phyloP scores from a whole-genome alignment of 108 stramenopile genomes.

The Bacterosira constricta region DNA sequence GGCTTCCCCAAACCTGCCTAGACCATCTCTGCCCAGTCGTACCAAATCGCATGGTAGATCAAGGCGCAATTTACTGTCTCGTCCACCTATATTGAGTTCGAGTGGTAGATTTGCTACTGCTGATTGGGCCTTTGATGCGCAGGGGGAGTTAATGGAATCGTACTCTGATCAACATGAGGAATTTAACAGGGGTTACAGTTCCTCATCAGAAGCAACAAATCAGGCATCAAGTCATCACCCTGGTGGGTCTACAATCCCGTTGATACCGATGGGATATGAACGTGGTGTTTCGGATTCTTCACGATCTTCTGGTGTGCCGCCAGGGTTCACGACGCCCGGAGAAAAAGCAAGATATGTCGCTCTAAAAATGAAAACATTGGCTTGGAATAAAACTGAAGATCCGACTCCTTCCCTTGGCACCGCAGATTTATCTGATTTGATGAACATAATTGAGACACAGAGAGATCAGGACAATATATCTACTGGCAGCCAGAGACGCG shows the following conservation, averaged over 20 bases:
- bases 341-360: slow-evolving; percentile 29
- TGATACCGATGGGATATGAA: neutral
- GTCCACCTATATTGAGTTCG: neutral
- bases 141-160: neutral
- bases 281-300: neutral
- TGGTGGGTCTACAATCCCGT: slow-evolving; percentile 11
- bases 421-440: slow-evolving; percentile 8
- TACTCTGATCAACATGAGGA: neutral
- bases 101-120: neutral
- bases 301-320: too few species aligned
- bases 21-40: neutral
- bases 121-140: neutral
- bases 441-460: slow-evolving; percentile 19
- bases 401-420: neutral
- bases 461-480: slow-evolving; percentile 28
- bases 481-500: slow-evolving; percentile 9
- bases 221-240: neutral
- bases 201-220: neutral
- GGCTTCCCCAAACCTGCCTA: neutral
- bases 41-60: neutral
- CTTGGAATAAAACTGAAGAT: slow-evolving; percentile 7
- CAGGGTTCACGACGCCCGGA: slow-evolving; percentile 5
- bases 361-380: slow-evolving; percentile 23
- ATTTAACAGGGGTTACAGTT: neutral
- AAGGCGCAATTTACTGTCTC: neutral